Evolutionary conservation across 345 rosid species (phyloP).

Genomic region (Populus simonii): DNA sequence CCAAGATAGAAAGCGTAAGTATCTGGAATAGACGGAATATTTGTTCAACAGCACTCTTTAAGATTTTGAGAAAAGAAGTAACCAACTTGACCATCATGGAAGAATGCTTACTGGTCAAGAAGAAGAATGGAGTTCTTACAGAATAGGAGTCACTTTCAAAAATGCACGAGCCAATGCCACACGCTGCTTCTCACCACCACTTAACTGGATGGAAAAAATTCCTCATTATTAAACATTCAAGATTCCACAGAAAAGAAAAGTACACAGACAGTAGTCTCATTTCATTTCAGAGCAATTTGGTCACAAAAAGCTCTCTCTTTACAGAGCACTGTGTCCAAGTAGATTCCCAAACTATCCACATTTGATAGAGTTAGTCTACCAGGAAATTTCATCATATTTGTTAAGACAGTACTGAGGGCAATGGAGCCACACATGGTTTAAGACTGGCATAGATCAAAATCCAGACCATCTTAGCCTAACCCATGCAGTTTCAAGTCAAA

Average conservation of each 20-base stretch:
- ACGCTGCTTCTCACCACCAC: conserved; percentile 99
- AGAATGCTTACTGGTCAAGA: background rate
- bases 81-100: background rate
- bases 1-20: background rate
- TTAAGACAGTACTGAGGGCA: background rate
- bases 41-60: background rate
- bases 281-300: background rate
- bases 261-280: background rate
- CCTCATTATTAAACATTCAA: conserved; percentile 7
- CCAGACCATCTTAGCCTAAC: background rate
- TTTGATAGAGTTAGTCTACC: background rate
- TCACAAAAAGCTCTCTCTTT: background rate
- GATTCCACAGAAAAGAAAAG: background rate
- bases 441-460: background rate
- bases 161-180: conserved; percentile 96
- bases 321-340: background rate
- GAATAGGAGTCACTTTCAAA: conserved; percentile 75
- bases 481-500: background rate
- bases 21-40: background rate
- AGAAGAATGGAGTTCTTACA: conserved; percentile 49
- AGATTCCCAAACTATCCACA: background rate
- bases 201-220: conserved; percentile 55
- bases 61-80: background rate
- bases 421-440: background rate
- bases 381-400: background rate